These are phyloP conservation scores for Loxodes magnus DNA, from an alignment of 73 alveolate species.

Conservation along the genomic window DNA sequence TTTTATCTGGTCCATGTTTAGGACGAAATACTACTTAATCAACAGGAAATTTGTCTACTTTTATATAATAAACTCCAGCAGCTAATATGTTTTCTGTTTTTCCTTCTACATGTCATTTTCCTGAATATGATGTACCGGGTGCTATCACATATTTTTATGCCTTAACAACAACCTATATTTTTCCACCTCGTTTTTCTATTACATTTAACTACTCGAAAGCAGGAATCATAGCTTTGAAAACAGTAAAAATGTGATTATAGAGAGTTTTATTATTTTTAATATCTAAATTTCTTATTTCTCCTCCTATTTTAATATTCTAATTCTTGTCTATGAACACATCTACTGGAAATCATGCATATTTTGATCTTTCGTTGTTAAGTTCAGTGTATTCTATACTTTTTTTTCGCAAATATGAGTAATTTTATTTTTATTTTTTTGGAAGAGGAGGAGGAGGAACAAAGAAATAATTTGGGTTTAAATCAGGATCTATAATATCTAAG, in stretches of 20 bases:
- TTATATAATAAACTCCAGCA: conserved; percentile 3
- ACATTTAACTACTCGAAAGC: background rate
- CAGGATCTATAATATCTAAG: conserved; percentile 8
- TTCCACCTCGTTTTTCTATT: background rate
- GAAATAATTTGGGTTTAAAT: background rate
- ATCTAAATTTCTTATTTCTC: background rate
- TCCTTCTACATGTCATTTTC: conserved; percentile 11
- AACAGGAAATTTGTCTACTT: background rate
- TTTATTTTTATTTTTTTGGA: too few species aligned
- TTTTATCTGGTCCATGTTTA: background rate
- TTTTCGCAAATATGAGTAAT: too few species aligned
- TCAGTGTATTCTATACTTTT: too few species aligned
- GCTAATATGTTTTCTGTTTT: conserved; percentile 5
- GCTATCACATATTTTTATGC: background rate
- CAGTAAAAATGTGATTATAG: background rate
- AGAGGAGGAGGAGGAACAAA: background rate
- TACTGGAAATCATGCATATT: background rate
- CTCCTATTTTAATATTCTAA: background rate
- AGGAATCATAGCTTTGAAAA: background rate
- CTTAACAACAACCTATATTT: background rate
- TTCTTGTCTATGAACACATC: background rate
- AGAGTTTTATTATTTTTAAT: background rate
- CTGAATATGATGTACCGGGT: background rate
- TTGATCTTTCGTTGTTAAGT: background rate
- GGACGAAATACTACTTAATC: background rate